These are phyloP conservation scores for Zopfochytrium polystomum DNA, from an alignment of 371 early-diverging fungal species.

Conservation along the genomic window DNA sequence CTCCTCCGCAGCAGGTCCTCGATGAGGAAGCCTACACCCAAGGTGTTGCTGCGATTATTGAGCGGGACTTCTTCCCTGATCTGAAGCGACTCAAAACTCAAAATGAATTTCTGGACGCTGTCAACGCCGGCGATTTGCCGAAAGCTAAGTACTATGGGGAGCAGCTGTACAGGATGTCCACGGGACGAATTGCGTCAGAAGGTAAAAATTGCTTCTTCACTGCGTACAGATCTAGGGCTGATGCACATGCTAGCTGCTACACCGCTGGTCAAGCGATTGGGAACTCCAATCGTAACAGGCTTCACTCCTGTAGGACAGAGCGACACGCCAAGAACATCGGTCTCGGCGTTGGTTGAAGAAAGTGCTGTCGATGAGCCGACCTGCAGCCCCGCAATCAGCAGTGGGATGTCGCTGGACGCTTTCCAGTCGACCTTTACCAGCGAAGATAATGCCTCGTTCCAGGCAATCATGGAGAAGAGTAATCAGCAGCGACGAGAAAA, in stretches of 20 bases:
- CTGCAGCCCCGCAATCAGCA: constrained; percentile 5
- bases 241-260: not conserved
- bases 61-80: constrained; percentile 83
- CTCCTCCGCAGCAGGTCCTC: constrained; percentile 42
- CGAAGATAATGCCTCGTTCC: constrained; percentile 83
- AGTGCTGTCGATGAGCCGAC: constrained; percentile 10
- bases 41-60: constrained; percentile 72
- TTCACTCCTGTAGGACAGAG: constrained; percentile 8
- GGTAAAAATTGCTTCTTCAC: not conserved
- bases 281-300: constrained; percentile 31
- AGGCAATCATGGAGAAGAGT: constrained; percentile 59
- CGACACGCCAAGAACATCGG: constrained; percentile 8
- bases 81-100: constrained; percentile 63
- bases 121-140: constrained; percentile 28
- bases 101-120: constrained; percentile 49
- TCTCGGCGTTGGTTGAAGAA: not conserved
- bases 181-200: constrained; percentile 1
- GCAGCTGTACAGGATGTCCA: constrained; percentile 26
- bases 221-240: not conserved
- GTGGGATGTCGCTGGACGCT: constrained; percentile 52
- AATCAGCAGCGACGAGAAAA: constrained; percentile 59
- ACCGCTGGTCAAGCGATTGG: constrained; percentile 3
- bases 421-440: constrained; percentile 76
- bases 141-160: constrained; percentile 23
- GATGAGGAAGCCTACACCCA: constrained; percentile 79